Conservation (phyloP, 805 yeast genomes). For the Metschnikowia proteae region DNA sequence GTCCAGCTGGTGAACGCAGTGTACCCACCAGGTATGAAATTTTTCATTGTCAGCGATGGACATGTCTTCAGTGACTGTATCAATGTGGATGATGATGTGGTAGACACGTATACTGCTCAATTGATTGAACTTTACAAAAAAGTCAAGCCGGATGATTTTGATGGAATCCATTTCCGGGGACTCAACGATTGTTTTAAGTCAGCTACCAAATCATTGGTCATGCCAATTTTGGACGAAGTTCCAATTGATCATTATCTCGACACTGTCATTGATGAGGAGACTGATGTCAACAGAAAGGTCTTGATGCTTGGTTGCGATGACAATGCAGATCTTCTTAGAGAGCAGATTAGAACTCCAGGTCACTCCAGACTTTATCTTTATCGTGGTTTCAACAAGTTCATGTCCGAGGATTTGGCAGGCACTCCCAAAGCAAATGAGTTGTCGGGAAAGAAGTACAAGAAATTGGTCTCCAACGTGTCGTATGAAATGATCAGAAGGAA, state of each 20-base stretch:
- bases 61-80: slow-evolving; percentile 64
- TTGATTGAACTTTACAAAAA: slow-evolving; percentile 42
- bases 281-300: slow-evolving; percentile 36
- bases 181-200: slow-evolving; percentile 35
- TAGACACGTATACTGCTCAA: slow-evolving; percentile 44
- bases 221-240: slow-evolving; percentile 18
- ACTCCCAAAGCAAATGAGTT: slow-evolving; percentile 35
- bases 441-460: slow-evolving; percentile 49
- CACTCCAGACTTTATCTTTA: slow-evolving; percentile 53
- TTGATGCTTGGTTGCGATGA: slow-evolving; percentile 38
- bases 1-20: slow-evolving; percentile 27
- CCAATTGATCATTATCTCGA: slow-evolving; percentile 29
- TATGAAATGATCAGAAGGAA: slow-evolving; percentile 60
- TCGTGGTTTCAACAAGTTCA: slow-evolving; percentile 57
- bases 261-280: slow-evolving; percentile 30
- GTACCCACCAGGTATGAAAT: slow-evolving; percentile 53
- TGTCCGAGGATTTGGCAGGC: slow-evolving; percentile 53
- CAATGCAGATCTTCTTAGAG: slow-evolving; percentile 31
- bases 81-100: slow-evolving; percentile 56
- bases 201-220: slow-evolving; percentile 13
- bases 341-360: slow-evolving; percentile 32
- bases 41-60: slow-evolving; percentile 60
- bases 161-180: slow-evolving; percentile 31
- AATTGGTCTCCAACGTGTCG: slow-evolving; percentile 49
- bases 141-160: slow-evolving; percentile 28